Base-by-base conservation (phyloP, 2,329 filamentous ascomycete genomes). In the Lachnellula arida region DNA sequence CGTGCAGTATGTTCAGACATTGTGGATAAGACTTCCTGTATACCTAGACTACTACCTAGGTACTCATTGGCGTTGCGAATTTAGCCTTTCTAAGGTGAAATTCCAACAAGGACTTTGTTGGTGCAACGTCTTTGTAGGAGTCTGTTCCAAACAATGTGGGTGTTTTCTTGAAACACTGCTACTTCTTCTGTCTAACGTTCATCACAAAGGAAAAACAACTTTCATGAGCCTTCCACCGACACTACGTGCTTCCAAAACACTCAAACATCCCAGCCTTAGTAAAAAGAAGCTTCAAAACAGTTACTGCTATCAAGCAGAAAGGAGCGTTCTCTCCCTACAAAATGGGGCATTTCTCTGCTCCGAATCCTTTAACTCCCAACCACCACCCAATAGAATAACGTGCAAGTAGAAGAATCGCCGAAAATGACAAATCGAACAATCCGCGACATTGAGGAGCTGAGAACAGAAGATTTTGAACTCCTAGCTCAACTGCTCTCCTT, bases 401-500 rank as follows among this genome's bases (percentile, higher is more conserved):
- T n/a, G 15, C 15, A 15, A 19, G 17, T 3, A 42, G 15, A 17
- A 42, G 17, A n/a, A 44, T 12, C 19, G 15, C 14, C 5, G 5
- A 34, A 22, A n/a, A 47, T 32, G 44, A 32, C 23, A 22, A 17
- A 17, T 15, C 22, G 22, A 47, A 15, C 44, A 15, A 19, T 47
- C 22, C 44, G 28, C 11, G 14, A 47, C 23, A 51, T 55, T 12
- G 28, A 28, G 23, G 40, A 55, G 1, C 42, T 55, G 9, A 46
- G 28, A 19, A n/a, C 25, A 4, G 25, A 35, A 15, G 53, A 55
- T 15, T 8, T 55, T 2, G 22, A 40, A 14, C 12, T 17, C 7
- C 46, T 58, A 25, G 51, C 63, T 2, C 48, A 54, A 39, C 54
- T 63, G 17, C 58, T 65, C 17, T 25, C 34, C 5, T 48, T 57